These are phyloP conservation scores for Melanomma pulvis-pyrius DNA, from an alignment of 495 filamentous ascomycete genomes.

Conservation along the genomic window DNA sequence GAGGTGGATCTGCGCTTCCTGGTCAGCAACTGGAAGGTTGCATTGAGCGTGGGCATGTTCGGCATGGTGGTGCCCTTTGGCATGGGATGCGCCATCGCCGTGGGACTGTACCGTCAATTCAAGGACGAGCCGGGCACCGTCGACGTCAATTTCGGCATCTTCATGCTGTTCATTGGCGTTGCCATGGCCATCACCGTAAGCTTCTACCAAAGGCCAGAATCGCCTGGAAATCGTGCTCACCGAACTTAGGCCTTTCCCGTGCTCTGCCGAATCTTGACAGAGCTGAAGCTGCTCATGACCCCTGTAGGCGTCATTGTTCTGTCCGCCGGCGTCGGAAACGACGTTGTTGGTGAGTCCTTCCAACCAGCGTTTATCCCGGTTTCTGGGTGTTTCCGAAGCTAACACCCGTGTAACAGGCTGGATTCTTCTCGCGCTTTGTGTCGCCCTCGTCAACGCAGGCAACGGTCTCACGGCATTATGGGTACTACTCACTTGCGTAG, in stretches of 20 bases:
- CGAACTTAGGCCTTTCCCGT: slow-evolving; percentile 78
- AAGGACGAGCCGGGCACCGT: slow-evolving; percentile 62
- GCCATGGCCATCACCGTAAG: slow-evolving; percentile 87
- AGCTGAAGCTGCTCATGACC: slow-evolving; percentile 83
- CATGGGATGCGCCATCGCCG: slow-evolving; percentile 75
- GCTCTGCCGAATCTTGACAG: slow-evolving; percentile 89
- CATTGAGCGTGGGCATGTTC: slow-evolving; percentile 76
- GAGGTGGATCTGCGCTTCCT: slow-evolving; percentile 91
- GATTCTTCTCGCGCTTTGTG: slow-evolving; percentile 91
- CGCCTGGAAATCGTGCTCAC: slow-evolving; percentile 8
- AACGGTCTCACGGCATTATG: slow-evolving; percentile 84
- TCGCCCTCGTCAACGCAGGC: slow-evolving; percentile 88
- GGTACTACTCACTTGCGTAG: slow-evolving; percentile 75
- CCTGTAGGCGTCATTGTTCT: slow-evolving; percentile 88
- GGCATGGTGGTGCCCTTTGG: slow-evolving; percentile 85
- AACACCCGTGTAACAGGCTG: slow-evolving; percentile 51
- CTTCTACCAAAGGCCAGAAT: not conserved
- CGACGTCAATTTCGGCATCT: slow-evolving; percentile 76
- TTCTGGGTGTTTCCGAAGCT: slow-evolving; percentile 15
- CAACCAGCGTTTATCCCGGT: not conserved
- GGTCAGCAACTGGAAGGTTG: slow-evolving; percentile 82
- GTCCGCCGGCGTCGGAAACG: slow-evolving; percentile 93
- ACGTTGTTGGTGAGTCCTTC: slow-evolving; percentile 68
- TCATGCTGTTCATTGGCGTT: slow-evolving; percentile 90
- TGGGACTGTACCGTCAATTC: slow-evolving; percentile 83